phyloP scores from a whole-genome alignment of 148 eudicot species.

The Fagopyrum homotropicum region DNA sequence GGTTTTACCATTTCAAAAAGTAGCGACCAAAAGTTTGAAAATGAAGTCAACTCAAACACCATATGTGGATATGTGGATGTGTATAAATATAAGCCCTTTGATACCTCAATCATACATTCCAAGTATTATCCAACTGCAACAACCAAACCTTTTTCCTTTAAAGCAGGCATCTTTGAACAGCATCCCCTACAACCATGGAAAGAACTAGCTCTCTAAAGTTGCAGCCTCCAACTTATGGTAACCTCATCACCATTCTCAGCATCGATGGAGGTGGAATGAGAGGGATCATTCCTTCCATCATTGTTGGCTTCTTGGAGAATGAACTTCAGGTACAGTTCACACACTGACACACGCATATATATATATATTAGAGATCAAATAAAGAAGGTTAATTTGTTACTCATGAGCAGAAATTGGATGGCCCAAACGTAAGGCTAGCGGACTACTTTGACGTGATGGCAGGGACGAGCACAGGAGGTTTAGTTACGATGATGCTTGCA shows the following conservation, averaged over 20 bases:
- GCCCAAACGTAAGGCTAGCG: constrained; percentile 34
- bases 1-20: constrained; percentile 10
- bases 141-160: not conserved
- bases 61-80: not conserved
- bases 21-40: not conserved
- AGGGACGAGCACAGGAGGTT: constrained; percentile 43
- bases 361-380: not conserved
- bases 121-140: not conserved
- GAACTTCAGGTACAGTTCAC: constrained; percentile 25
- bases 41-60: not conserved
- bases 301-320: constrained; percentile 24
- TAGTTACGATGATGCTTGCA: constrained; percentile 38
- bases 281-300: constrained; percentile 27
- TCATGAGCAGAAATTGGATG: constrained; percentile 31
- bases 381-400: not conserved
- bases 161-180: not conserved
- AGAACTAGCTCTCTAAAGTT: constrained; percentile 20
- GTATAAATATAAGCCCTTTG: not conserved
- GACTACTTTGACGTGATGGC: constrained; percentile 47
- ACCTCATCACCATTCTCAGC: constrained; percentile 30
- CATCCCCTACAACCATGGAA: constrained; percentile 15
- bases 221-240: constrained; percentile 32
- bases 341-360: not conserved
- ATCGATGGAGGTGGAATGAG: constrained; percentile 38
- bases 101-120: not conserved